phyloP scores from a whole-genome alignment of 768 basidiomycete species.

The Piloderma croceum region DNA sequence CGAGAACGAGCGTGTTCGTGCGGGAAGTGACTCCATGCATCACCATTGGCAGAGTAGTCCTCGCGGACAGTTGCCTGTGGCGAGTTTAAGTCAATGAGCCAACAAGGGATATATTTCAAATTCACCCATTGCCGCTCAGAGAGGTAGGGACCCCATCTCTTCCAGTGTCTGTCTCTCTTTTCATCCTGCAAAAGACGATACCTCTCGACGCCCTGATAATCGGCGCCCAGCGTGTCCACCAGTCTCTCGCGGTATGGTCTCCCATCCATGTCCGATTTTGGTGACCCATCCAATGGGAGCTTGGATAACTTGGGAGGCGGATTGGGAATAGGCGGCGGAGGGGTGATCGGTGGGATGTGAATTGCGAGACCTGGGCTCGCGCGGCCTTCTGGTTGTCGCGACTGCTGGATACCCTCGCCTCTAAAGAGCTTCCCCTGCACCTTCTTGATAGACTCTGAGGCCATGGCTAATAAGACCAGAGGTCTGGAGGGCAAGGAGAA shows the following conservation, averaged over 20 bases:
- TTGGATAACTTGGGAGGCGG: constrained; percentile 45
- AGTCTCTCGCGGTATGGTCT: constrained; percentile 64
- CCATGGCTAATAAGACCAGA: constrained; percentile 26
- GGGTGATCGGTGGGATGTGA: constrained; percentile 66
- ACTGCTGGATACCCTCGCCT: constrained; percentile 25
- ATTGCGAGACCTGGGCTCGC: constrained; percentile 48
- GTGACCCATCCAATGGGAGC: constrained; percentile 3
- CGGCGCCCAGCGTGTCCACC: constrained; percentile 52
- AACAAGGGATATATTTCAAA: constrained; percentile 9
- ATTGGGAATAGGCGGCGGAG: constrained; percentile 31
- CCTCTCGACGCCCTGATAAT: constrained; percentile 80
- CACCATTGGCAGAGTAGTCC: constrained; percentile 95
- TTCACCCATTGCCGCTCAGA: constrained; percentile 96
- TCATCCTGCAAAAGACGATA: constrained; percentile 82
- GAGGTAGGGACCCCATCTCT: constrained; percentile 97
- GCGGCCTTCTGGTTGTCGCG: constrained; percentile 11
- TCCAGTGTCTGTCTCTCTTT: constrained; percentile 85
- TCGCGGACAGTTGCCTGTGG: constrained; percentile 92
- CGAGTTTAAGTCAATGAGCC: constrained; percentile 11
- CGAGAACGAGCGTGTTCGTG: constrained; percentile 90
- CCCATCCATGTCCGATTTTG: constrained; percentile 11
- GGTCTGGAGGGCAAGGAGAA: not conserved
- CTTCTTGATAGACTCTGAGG: constrained; percentile 46
- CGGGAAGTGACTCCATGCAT: constrained; percentile 94
- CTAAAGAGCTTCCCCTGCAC: constrained; percentile 74